These are phyloP conservation scores for Cystofilobasidium macerans DNA, from an alignment of 768 basidiomycete species.

Conservation along the genomic window DNA sequence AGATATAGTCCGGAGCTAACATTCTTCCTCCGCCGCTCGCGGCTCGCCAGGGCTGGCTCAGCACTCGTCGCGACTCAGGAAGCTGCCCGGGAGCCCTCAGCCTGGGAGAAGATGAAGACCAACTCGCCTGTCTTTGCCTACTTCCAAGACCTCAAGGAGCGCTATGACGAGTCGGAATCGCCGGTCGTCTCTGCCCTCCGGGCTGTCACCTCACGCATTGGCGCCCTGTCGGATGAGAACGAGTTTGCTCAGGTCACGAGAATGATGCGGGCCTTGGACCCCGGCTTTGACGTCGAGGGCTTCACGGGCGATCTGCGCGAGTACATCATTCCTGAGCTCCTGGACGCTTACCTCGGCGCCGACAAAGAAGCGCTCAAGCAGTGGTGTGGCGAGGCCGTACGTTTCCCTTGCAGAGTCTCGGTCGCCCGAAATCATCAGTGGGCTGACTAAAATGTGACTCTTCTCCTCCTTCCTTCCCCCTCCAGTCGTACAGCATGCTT, in stretches of 20 bases:
- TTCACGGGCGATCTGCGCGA: slow-evolving; percentile 86
- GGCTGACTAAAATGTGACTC: too few relatives aligned
- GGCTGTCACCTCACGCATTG: slow-evolving; percentile 69
- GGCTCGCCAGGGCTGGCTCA: slow-evolving; percentile 78
- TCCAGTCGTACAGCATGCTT: slow-evolving; percentile 88
- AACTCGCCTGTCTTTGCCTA: slow-evolving; percentile 63
- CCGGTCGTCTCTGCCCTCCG: slow-evolving; percentile 71
- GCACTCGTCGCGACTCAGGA: slow-evolving; percentile 68
- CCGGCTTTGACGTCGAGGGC: slow-evolving; percentile 67
- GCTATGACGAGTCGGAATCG: slow-evolving; percentile 87
- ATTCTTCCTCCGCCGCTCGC: too few relatives aligned
- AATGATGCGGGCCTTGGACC: slow-evolving; percentile 77
- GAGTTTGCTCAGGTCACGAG: slow-evolving; percentile 93
- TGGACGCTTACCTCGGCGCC: slow-evolving; percentile 86
- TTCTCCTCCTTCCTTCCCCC: neutral
- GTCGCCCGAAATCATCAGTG: too few relatives aligned
- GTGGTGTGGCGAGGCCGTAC: slow-evolving; percentile 93
- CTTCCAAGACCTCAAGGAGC: slow-evolving; percentile 50
- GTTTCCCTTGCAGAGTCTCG: too few relatives aligned
- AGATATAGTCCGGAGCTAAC: too few relatives aligned
- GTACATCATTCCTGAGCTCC: slow-evolving; percentile 94
- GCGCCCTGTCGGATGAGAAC: slow-evolving; percentile 80
- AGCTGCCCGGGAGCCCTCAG: slow-evolving; percentile 58
- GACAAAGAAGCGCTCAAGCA: slow-evolving; percentile 71
- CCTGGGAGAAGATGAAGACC: slow-evolving; percentile 68